Conservation (phyloP, 2,329 filamentous ascomycete species). For the Alternaria arbusti region DNA sequence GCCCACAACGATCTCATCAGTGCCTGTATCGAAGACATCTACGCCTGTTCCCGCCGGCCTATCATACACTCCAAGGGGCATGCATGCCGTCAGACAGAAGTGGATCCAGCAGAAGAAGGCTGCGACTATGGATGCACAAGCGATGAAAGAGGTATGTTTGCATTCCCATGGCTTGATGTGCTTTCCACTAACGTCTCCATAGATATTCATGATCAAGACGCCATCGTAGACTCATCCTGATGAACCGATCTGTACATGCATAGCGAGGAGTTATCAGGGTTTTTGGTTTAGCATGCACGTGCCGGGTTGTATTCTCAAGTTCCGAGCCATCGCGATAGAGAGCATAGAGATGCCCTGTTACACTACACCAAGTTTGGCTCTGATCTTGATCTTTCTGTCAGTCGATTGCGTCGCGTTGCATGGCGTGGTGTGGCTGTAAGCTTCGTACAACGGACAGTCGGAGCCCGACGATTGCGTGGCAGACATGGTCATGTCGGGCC, state of each 20-base stretch:
- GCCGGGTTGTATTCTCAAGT: neutral
- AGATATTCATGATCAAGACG: conserved; percentile 50
- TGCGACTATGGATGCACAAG: conserved; percentile 80
- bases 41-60: conserved; percentile 52
- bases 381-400: neutral
- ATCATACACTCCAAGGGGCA: conserved; percentile 56
- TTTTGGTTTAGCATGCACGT: neutral
- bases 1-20: conserved; percentile 30
- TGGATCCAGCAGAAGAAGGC: conserved; percentile 89
- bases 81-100: conserved; percentile 77
- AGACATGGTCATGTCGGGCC: neutral
- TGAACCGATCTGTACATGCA: conserved; percentile 19
- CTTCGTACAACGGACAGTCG: neutral
- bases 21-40: conserved; percentile 52
- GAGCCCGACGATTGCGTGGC: neutral
- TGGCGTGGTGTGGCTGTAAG: neutral
- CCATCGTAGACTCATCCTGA: conserved; percentile 24
- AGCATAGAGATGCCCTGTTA: neutral
- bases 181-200: conserved; percentile 14
- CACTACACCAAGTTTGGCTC: neutral
- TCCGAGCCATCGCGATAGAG: neutral
- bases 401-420: neutral
- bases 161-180: neutral
- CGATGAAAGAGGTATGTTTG: conserved; percentile 77
- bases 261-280: conserved; percentile 39